These are phyloP conservation scores for Tulasnella sp. DNA, from an alignment of 768 basidiomycete genomes.

Conservation along the genomic window DNA sequence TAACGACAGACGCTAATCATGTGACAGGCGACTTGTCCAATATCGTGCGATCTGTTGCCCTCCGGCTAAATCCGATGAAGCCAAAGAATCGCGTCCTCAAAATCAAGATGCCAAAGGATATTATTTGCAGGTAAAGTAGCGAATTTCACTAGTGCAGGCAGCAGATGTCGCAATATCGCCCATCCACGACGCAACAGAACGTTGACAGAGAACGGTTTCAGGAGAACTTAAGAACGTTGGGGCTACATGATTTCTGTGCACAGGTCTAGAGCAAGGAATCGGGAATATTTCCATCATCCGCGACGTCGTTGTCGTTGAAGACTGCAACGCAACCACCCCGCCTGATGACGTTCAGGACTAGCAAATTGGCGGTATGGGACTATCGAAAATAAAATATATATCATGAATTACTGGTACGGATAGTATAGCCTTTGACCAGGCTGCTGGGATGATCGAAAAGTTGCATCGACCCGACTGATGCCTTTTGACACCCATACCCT, in stretches of 20 bases:
- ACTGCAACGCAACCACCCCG: conserved; percentile 39
- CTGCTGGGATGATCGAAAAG: conserved; percentile 59
- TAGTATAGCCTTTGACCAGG: conserved; percentile 50
- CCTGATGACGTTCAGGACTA: conserved; percentile 34
- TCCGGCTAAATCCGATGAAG: no score
- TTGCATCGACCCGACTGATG: conserved; percentile 52
- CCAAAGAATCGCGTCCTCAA: no score
- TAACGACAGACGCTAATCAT: background rate
- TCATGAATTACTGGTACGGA: no score
- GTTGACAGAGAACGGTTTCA: no score
- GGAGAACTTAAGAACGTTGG: conserved; percentile 21
- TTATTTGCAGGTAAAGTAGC: no score
- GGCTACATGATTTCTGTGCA: conserved; percentile 37
- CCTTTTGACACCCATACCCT: conserved; percentile 49
- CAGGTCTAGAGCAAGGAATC: conserved; percentile 39
- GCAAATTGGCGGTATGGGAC: conserved; percentile 40
- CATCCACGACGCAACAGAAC: no score
- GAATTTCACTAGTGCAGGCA: no score
- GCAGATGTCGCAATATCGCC: no score
- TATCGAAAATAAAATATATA: background rate
- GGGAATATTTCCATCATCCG: conserved; percentile 33
- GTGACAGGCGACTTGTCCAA: background rate
- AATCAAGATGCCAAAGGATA: no score
- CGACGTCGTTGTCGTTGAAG: conserved; percentile 41
- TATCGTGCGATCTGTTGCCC: background rate